phyloP scores from a whole-genome alignment of 2,329 filamentous ascomycete species.

The Colletotrichum plurivorum region DNA sequence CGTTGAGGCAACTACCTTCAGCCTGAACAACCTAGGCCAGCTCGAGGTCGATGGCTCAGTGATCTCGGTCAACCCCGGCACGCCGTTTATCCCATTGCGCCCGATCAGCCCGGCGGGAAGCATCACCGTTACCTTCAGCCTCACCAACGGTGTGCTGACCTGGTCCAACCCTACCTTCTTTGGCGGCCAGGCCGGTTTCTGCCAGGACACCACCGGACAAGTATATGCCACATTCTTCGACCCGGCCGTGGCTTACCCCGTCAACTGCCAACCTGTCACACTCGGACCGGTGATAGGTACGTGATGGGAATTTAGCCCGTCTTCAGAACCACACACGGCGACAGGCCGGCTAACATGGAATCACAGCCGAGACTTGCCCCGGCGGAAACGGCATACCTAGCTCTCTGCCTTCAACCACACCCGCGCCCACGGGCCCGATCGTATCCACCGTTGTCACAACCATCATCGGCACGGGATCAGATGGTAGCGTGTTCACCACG shows the following conservation, averaged over 20 bases:
- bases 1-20: slow-evolving; percentile 1
- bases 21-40: slow-evolving; percentile 23
- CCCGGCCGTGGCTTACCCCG: slow-evolving; percentile 29
- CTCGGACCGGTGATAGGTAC: slow-evolving; percentile 28
- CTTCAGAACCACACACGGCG: neutral
- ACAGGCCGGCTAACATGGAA: neutral
- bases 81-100: slow-evolving; percentile 29
- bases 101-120: slow-evolving; percentile 10
- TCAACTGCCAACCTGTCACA: slow-evolving; percentile 12
- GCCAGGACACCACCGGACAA: slow-evolving; percentile 23
- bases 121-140: slow-evolving; percentile 25
- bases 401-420: neutral
- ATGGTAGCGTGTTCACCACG: slow-evolving; percentile 13
- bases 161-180: slow-evolving; percentile 34
- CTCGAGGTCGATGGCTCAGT: slow-evolving; percentile 12
- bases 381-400: slow-evolving; percentile 1
- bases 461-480: slow-evolving; percentile 25
- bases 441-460: slow-evolving; percentile 13
- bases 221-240: slow-evolving; percentile 33
- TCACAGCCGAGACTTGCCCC: slow-evolving; percentile 15
- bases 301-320: neutral
- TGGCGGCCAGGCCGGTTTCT: slow-evolving; percentile 34
- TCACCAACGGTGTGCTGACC: slow-evolving; percentile 26
- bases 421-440: neutral
- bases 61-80: slow-evolving; percentile 28